Evolutionary conservation across 495 filamentous ascomycete genomes (phyloP).

Genomic region (Poronia punctata): DNA sequence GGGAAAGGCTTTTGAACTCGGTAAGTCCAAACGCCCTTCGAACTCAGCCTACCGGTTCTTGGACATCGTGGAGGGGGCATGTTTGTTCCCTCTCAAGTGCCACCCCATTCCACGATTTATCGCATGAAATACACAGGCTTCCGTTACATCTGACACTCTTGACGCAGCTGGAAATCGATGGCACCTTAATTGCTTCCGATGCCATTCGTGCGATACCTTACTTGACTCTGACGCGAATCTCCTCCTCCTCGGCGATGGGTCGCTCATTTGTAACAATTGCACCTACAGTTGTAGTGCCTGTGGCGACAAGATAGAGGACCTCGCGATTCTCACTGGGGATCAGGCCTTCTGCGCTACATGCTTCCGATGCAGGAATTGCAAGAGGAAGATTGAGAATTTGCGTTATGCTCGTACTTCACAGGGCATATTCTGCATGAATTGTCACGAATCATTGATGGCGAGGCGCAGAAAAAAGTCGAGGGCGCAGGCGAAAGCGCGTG

Average conservation of each 20-base stretch:
- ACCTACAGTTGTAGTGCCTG: conserved; percentile 99
- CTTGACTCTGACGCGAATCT: conserved; percentile 98
- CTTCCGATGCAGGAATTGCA: conserved; percentile 97
- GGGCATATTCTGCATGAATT: conserved; percentile 99
- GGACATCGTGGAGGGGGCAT: neutral
- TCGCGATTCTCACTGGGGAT: conserved; percentile 95
- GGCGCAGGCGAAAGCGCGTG: conserved; percentile 53
- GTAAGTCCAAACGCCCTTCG: conserved; percentile 46
- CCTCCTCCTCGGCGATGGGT: conserved; percentile 92
- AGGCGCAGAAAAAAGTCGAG: conserved; percentile 83
- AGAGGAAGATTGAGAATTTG: conserved; percentile 95
- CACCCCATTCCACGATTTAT: conserved; percentile 6
- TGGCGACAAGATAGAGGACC: conserved; percentile 94
- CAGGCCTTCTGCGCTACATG: conserved; percentile 98
- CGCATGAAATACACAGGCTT: too few relatives aligned
- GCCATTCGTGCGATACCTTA: conserved; percentile 89
- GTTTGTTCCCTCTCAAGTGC: neutral
- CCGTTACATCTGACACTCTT: conserved; percentile 11
- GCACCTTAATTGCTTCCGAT: conserved; percentile 99
- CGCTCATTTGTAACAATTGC: conserved; percentile 97
- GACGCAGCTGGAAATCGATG: conserved; percentile 85
- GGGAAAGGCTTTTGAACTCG: conserved; percentile 96
- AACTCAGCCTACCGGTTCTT: neutral
- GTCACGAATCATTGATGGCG: conserved; percentile 98
- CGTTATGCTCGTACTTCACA: conserved; percentile 97